These are phyloP conservation scores for Dactylellina drechsleri DNA, from an alignment of 2,329 filamentous ascomycete genomes.

Conservation along the genomic window DNA sequence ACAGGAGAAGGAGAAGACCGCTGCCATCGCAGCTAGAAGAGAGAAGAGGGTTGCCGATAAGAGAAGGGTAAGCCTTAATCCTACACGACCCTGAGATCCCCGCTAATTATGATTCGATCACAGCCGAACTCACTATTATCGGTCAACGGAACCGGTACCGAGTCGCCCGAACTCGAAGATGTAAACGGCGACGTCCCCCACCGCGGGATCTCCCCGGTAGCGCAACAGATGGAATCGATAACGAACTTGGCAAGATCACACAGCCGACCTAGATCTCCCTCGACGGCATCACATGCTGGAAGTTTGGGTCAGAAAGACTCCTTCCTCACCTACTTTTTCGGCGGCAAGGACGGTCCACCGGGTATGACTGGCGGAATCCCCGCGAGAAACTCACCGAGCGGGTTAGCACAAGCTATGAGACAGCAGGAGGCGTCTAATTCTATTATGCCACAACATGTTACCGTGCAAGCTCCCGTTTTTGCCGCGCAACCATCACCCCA, in stretches of 20 bases:
- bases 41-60: slow-evolving; percentile 75
- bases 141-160: slow-evolving; percentile 78
- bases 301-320: slow-evolving; percentile 72
- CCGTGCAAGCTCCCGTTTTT: slow-evolving; percentile 18
- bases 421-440: slow-evolving; percentile 68
- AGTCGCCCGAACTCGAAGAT: slow-evolving; percentile 72
- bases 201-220: slow-evolving; percentile 46
- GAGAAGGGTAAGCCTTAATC: slow-evolving; percentile 31
- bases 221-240: slow-evolving; percentile 54
- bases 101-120: background rate
- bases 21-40: slow-evolving; percentile 81
- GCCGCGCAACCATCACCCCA: slow-evolving; percentile 27
- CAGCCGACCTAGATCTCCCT: slow-evolving; percentile 68
- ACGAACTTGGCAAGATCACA: slow-evolving; percentile 63
- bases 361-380: slow-evolving; percentile 62
- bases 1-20: slow-evolving; percentile 88
- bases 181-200: slow-evolving; percentile 61
- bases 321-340: slow-evolving; percentile 97
- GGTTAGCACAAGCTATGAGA: slow-evolving; percentile 84
- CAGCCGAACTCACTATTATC: slow-evolving; percentile 58
- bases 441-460: slow-evolving; percentile 47
- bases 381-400: slow-evolving; percentile 66
- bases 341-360: slow-evolving; percentile 81
- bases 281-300: slow-evolving; percentile 46
- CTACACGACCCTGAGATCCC: background rate